These are phyloP conservation scores for Polygonum aviculare DNA, from an alignment of 148 eudicot species.

Conservation along the genomic window DNA sequence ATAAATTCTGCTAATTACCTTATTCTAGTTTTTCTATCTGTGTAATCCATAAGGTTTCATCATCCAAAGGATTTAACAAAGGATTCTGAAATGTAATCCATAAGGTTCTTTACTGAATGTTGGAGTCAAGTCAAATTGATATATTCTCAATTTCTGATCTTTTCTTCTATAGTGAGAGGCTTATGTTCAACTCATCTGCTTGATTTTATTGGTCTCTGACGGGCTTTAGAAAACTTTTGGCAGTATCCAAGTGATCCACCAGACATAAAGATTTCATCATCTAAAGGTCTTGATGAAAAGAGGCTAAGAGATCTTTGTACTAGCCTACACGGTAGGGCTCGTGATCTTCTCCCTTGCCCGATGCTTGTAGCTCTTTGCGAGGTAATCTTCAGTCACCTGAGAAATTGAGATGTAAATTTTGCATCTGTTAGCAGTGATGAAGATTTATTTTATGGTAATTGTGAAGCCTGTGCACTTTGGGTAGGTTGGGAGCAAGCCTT, in stretches of 20 bases:
- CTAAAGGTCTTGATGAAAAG: constrained; percentile 83
- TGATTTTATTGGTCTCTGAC: constrained; percentile 13
- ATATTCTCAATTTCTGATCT: background rate
- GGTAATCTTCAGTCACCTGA: constrained; percentile 33
- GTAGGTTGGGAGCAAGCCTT: background rate
- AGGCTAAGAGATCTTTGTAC: constrained; percentile 46
- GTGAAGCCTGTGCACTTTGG: background rate
- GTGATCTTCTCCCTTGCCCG: constrained; percentile 63
- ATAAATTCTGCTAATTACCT: background rate
- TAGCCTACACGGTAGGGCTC: constrained; percentile 47
- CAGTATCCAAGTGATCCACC: constrained; percentile 94
- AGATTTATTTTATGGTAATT: background rate
- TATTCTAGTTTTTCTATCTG: background rate
- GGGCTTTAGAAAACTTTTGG: constrained; percentile 17
- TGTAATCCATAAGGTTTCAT: too few relatives aligned
- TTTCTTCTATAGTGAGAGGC: background rate
- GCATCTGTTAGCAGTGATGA: constrained; percentile 1
- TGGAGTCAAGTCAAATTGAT: background rate
- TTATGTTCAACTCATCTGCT: background rate
- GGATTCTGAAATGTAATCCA: background rate
- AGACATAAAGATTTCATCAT: constrained; percentile 47
- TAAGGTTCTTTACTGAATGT: background rate
- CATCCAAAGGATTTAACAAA: background rate
- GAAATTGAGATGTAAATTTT: background rate
- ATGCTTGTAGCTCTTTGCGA: constrained; percentile 95